These are phyloP conservation scores for Penicillium macrosclerotiorum DNA, from an alignment of 495 filamentous ascomycete genomes.

Conservation along the genomic window DNA sequence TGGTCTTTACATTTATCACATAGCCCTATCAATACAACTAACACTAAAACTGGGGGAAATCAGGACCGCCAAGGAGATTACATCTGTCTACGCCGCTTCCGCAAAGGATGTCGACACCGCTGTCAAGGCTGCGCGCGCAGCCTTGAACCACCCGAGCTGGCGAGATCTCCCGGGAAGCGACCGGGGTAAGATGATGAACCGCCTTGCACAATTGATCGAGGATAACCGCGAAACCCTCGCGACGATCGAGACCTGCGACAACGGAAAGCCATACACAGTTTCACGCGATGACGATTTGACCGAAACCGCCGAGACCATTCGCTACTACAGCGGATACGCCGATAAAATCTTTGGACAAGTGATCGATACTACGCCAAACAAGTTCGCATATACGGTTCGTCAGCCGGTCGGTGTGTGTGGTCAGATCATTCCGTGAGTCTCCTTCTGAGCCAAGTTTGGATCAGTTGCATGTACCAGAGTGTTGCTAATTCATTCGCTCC, in stretches of 20 bases:
- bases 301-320: constrained; percentile 67
- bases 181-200: constrained; percentile 71
- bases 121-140: constrained; percentile 76
- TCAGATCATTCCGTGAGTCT: constrained; percentile 76
- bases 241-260: constrained; percentile 91
- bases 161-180: constrained; percentile 66
- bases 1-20: not conserved
- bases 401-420: constrained; percentile 88
- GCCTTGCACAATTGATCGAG: constrained; percentile 69
- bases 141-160: constrained; percentile 78
- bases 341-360: constrained; percentile 90
- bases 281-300: constrained; percentile 68
- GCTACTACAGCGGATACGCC: constrained; percentile 85
- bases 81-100: constrained; percentile 78
- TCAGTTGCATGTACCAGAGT: not conserved
- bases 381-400: constrained; percentile 84
- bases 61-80: constrained; percentile 73
- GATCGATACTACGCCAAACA: constrained; percentile 73
- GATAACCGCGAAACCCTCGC: constrained; percentile 69
- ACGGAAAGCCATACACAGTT: constrained; percentile 80
- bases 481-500: not conserved
- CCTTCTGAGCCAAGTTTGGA: no score
- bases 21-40: not conserved
- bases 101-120: constrained; percentile 77
- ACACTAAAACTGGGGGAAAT: constrained; percentile 28